Evolutionary conservation across 768 basidiomycete genomes (phyloP), one percentile per base, ranked within the genome.

Genomic region (Boletus barrowsii): DNA sequence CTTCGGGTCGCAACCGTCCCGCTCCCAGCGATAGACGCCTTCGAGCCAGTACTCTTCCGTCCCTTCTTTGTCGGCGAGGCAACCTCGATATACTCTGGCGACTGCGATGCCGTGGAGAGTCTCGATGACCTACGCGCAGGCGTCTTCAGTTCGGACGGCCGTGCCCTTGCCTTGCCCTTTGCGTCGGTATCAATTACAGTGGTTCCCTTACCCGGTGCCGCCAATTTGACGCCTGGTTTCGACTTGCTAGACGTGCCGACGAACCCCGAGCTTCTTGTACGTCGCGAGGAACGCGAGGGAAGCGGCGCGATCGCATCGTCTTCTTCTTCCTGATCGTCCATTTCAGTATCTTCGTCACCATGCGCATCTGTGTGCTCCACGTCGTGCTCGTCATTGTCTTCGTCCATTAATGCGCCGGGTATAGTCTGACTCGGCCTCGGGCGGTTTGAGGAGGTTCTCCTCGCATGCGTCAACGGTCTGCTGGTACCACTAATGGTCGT

Each of bases 361-460:
- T 70, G 44, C 32, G 51, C 10, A 10, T 61, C 63, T 39, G 54
- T 56, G 29, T 72, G 66, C 30, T 67, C 65, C 32, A n/a, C 66
- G 5, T 58, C 54, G 22, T 51, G 53, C 40, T 55, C 64, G 53
- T 59, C 70, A 4, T 68, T 68, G 42, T 69, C 73, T 4, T 78
- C 76, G 30, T 75, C 73, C 60, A 75, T 68, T 45, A 80, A 58
- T 7, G 71, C 68, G 33, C 79, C 79, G 3, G 79, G 79, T 47
- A 81, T 72, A 42, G 69, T 74, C 52, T 68, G 72, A 51, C 44
- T 63, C 39, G 44, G 43, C 48, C 48, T 54, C 24, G 41, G 47
- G 18, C 53, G 47, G 43, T 57, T 53, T 18, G 57, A 50, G 13
- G 32, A 37, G 14, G 56, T 46, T 43, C 54, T 54, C 45, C 41